Percentiles rank a stretch among this genome's conserved stretches.
phyloP scores from a whole-genome alignment of 176 grass and related monocot species.

The Raddia distichophylla region DNA sequence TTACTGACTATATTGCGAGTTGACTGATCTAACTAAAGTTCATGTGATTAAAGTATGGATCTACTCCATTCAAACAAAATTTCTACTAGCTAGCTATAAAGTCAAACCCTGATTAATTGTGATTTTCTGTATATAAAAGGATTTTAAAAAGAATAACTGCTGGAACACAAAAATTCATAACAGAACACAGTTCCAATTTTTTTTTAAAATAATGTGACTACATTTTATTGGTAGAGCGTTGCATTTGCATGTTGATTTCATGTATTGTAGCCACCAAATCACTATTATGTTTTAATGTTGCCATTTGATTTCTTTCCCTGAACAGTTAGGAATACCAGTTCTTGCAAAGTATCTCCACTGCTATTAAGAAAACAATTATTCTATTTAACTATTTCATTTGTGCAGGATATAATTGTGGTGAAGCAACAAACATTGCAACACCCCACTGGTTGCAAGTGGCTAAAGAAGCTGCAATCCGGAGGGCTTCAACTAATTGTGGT shows the following conservation, averaged over 20 bases:
- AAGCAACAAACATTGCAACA: conserved; percentile 98
- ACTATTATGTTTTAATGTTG: not conserved
- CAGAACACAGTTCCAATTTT: not conserved
- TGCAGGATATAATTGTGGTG: conserved; percentile 95
- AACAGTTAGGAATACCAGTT: not conserved
- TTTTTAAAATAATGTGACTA: conserved; percentile 13
- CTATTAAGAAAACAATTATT: conserved; percentile 33
- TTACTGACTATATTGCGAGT: not conserved
- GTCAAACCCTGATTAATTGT: conserved; percentile 1
- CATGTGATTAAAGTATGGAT: not conserved
- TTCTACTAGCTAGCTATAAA: not conserved
- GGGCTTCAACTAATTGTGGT: conserved; percentile 97
- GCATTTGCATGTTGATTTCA: conserved; percentile 7
- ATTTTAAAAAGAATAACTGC: not conserved
- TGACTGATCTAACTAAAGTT: conserved; percentile 21
- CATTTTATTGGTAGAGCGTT: conserved; percentile 5
- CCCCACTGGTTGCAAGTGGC: conserved; percentile 93
- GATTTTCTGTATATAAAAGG: conserved; percentile 9
- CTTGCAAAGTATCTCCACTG: conserved; percentile 24
- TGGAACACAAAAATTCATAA: conserved; percentile 1
- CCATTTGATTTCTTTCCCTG: conserved; percentile 13
- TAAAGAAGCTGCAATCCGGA: conserved; percentile 98
- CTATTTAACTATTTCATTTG: conserved; percentile 42
- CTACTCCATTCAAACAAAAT: not conserved
- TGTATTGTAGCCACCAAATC: conserved; percentile 20